A percentile compares a stretch with the other conserved stretches of the same genome.
Conservation (phyloP, 305 asterid genomes). For the Striga hermonthica region DNA sequence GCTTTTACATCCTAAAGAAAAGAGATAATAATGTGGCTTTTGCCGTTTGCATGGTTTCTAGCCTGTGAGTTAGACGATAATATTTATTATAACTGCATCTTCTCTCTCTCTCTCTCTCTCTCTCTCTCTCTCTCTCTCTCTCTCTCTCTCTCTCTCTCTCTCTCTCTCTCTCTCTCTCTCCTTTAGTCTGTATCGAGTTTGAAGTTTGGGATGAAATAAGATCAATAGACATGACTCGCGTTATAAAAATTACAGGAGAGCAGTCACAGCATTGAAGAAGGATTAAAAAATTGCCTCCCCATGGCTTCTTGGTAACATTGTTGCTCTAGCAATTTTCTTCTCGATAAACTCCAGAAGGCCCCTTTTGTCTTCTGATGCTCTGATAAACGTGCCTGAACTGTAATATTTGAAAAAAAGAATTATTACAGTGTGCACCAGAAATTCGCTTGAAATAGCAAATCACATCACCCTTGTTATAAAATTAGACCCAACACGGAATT, state of each 20-base stretch:
- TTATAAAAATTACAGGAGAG: constrained; percentile 1
- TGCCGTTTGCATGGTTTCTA: not conserved
- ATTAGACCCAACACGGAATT: too few species aligned
- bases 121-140: too few species aligned
- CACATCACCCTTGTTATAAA: too few species aligned
- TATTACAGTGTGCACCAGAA: too few species aligned
- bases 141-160: too few species aligned
- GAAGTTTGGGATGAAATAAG: not conserved
- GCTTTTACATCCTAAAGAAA: not conserved
- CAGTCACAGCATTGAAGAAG: constrained; percentile 2
- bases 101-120: too few species aligned
- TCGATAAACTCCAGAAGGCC: constrained; percentile 54
- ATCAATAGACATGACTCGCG: not conserved
- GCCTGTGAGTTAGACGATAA: constrained; percentile 15
- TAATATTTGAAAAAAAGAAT: not conserved
- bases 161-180: too few species aligned
- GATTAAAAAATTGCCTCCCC: constrained; percentile 60
- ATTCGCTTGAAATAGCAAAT: too few species aligned
- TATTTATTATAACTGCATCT: not conserved
- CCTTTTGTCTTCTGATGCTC: constrained; percentile 66
- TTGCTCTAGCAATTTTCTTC: constrained; percentile 64
- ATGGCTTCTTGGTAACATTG: constrained; percentile 65
- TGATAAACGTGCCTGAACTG: constrained; percentile 74
- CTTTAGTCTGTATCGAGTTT: not conserved
- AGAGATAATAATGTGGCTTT: constrained; percentile 1